Percentiles rank a stretch among this genome's conserved stretches.
phyloP scores from a whole-genome alignment of 176 grass and related monocot genomes.

The Chrysopogon serrulatus region DNA sequence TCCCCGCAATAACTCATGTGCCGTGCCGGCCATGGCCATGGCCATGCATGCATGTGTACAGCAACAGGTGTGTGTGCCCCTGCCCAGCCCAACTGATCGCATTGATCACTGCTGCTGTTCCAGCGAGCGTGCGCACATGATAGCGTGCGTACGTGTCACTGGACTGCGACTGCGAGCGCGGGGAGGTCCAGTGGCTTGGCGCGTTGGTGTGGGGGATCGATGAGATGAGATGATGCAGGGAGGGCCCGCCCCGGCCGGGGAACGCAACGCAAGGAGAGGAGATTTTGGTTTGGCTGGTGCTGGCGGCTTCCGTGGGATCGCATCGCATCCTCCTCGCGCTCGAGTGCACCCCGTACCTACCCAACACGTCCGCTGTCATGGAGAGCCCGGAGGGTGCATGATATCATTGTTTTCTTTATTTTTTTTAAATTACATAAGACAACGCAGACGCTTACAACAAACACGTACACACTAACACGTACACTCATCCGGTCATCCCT shows the following conservation, averaged over 20 bases:
- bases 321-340: background rate
- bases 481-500: no score
- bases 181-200: background rate
- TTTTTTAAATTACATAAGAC: no score
- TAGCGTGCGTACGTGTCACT: background rate
- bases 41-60: background rate
- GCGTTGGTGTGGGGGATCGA: background rate
- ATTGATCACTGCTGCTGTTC: no score
- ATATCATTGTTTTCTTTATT: background rate
- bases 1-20: background rate
- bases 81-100: background rate
- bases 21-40: background rate
- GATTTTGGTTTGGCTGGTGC: constrained; percentile 9
- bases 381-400: background rate
- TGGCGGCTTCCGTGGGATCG: background rate
- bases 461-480: no score
- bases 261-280: no score
- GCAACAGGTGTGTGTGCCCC: background rate
- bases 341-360: constrained; percentile 47
- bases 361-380: constrained; percentile 38
- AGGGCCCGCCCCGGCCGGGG: no score
- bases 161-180: background rate
- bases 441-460: no score
- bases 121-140: constrained; percentile 26
- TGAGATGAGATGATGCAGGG: no score